phyloP scores from a whole-genome alignment of 1,284 basidiomycete genomes.

The Leccinum subrobustum region DNA sequence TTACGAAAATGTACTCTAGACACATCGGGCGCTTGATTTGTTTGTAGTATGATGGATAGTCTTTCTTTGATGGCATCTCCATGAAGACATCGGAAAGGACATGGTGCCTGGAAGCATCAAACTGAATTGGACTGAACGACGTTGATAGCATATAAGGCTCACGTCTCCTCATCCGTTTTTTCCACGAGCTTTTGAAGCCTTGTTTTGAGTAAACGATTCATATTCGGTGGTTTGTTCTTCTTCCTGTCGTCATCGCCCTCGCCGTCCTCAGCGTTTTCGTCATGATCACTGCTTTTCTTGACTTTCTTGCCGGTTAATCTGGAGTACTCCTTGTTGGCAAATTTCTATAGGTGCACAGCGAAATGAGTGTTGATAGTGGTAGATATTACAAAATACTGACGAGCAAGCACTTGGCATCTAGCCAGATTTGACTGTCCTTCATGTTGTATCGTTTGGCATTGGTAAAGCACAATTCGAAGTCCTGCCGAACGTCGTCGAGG shows the following conservation, averaged over 20 bases:
- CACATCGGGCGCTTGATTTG: slow-evolving; percentile 82
- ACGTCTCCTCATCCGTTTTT: slow-evolving; percentile 63
- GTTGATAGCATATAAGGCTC: slow-evolving; percentile 9
- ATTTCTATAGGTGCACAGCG: slow-evolving; percentile 50
- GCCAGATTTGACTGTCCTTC: slow-evolving; percentile 82
- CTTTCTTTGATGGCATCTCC: slow-evolving; percentile 75
- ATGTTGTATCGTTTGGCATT: slow-evolving; percentile 92
- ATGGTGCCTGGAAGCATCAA: slow-evolving; percentile 51
- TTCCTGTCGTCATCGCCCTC: slow-evolving; percentile 44
- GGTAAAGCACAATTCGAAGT: slow-evolving; percentile 84
- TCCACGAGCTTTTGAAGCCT: slow-evolving; percentile 64
- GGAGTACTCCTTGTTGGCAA: slow-evolving; percentile 60
- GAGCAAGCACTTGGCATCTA: slow-evolving; percentile 71
- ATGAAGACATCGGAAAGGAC: slow-evolving; percentile 77
- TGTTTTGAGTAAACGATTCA: slow-evolving; percentile 60
- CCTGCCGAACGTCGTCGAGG: slow-evolving; percentile 71
- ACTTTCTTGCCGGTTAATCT: slow-evolving; percentile 51
- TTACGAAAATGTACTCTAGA: slow-evolving; percentile 75
- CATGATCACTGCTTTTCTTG: slow-evolving; percentile 42
- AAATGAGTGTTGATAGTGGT: slow-evolving; percentile 2
- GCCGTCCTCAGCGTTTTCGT: slow-evolving; percentile 42
- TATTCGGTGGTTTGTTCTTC: slow-evolving; percentile 60
- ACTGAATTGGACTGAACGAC: slow-evolving; percentile 2
- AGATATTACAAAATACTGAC: slow-evolving; percentile 31
- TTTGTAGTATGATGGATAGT: slow-evolving; percentile 85